Evolutionary conservation across 805 yeast species (phyloP).

Genomic region (Saccharomycopsis guyanensis): DNA sequence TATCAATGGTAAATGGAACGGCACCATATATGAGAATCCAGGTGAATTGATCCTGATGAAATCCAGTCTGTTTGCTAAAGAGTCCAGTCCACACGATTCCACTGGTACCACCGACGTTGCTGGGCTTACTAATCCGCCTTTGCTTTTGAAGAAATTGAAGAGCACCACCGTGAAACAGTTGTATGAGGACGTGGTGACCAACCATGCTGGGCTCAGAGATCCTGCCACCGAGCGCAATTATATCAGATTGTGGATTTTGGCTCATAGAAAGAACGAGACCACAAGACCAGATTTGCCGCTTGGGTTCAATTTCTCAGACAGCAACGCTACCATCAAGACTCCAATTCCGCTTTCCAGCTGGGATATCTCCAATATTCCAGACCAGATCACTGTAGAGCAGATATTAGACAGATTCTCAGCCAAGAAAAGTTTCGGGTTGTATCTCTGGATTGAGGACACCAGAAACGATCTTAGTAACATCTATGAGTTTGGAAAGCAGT

Average conservation of each 20-base stretch:
- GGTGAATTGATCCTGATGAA: slow-evolving; percentile 14
- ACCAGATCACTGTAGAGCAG: slow-evolving; percentile 33
- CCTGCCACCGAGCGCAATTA: slow-evolving; percentile 26
- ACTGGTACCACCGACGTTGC: neutral
- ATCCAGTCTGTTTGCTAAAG: neutral
- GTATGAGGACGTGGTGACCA: slow-evolving; percentile 40
- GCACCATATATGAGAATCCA: slow-evolving; percentile 22
- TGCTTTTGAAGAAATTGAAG: slow-evolving; percentile 40
- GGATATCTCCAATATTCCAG: slow-evolving; percentile 20
- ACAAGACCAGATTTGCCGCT: slow-evolving; percentile 49
- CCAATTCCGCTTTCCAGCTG: slow-evolving; percentile 15
- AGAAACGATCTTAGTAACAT: slow-evolving; percentile 14
- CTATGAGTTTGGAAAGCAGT: neutral
- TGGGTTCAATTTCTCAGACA: neutral
- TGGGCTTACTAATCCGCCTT: slow-evolving; percentile 19
- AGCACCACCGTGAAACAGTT: slow-evolving; percentile 46
- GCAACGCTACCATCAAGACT: neutral
- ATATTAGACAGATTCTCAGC: slow-evolving; percentile 40
- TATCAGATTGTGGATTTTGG: slow-evolving; percentile 58
- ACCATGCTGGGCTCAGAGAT: slow-evolving; percentile 29
- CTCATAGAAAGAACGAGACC: slow-evolving; percentile 64
- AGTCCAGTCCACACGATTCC: neutral
- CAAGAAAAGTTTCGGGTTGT: slow-evolving; percentile 41
- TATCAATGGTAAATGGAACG: slow-evolving; percentile 10
- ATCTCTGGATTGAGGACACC: slow-evolving; percentile 61